A percentile compares a stretch with the other conserved stretches of the same genome.
phyloP scores from a whole-genome alignment of 208 protist genomes.

The Trypanosoma theileri region DNA sequence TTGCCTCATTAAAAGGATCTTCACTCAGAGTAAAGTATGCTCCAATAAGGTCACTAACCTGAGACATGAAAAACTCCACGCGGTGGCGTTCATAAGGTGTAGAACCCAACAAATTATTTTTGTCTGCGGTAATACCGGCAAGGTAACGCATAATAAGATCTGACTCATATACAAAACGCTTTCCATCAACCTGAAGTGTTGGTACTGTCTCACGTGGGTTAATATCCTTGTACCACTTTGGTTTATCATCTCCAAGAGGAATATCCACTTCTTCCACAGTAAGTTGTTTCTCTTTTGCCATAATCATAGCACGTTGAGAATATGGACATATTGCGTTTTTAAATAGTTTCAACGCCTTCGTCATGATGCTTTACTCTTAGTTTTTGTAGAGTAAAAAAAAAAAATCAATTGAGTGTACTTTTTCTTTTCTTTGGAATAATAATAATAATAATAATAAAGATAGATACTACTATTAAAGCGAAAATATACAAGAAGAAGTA shows the following conservation, averaged over 20 bases:
- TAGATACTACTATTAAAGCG: conserved; percentile 7
- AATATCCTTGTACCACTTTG: conserved; percentile 74
- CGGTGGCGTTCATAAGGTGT: conserved; percentile 52
- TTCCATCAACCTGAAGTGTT: conserved; percentile 56
- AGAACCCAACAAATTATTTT: conserved; percentile 38
- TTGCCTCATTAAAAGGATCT: conserved; percentile 62
- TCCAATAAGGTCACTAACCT: conserved; percentile 53
- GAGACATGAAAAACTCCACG: conserved; percentile 74
- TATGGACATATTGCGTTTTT: conserved; percentile 53
- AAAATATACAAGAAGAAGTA: neutral
- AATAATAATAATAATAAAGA: conserved; percentile 9
- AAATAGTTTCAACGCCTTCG: conserved; percentile 54
- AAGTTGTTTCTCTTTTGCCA: conserved; percentile 52
- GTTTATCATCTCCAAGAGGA: conserved; percentile 48
- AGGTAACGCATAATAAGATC: conserved; percentile 73
- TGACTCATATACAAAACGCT: conserved; percentile 61
- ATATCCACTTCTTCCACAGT: conserved; percentile 51
- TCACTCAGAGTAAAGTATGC: conserved; percentile 46
- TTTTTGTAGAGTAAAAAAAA: neutral
- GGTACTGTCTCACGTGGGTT: conserved; percentile 79
- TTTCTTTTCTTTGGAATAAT: neutral
- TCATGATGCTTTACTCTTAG: conserved; percentile 6
- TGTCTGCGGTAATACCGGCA: conserved; percentile 38
- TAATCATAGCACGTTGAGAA: conserved; percentile 68
- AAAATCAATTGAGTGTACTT: neutral